These are phyloP conservation scores for Cladophialophora immunda DNA, from an alignment of 2,329 filamentous ascomycete species.

Conservation along the genomic window DNA sequence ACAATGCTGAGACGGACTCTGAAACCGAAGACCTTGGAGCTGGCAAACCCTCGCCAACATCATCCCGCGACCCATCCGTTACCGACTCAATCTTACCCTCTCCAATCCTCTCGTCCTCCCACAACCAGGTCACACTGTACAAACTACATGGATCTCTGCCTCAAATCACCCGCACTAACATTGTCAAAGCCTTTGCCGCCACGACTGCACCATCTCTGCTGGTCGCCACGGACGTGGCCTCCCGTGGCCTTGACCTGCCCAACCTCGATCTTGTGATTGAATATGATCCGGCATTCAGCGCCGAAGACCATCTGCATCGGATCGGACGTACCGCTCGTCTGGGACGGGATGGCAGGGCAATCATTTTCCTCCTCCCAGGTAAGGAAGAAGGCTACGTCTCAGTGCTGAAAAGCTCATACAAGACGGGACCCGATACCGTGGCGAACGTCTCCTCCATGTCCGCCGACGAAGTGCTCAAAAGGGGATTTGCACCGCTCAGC, in stretches of 20 bases:
- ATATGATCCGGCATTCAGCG: slow-evolving; percentile 93
- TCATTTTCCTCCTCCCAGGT: slow-evolving; percentile 89
- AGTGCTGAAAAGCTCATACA: slow-evolving; percentile 76
- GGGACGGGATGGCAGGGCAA: slow-evolving; percentile 83
- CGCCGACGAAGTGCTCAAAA: slow-evolving; percentile 72
- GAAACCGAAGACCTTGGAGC: slow-evolving; percentile 31
- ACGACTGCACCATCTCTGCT: slow-evolving; percentile 80
- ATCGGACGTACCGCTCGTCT: slow-evolving; percentile 95
- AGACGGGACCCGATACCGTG: slow-evolving; percentile 66
- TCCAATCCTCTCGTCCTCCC: slow-evolving; percentile 75
- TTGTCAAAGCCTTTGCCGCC: slow-evolving; percentile 79
- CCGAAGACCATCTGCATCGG: slow-evolving; percentile 92
- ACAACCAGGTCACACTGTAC: slow-evolving; percentile 81
- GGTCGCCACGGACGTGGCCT: slow-evolving; percentile 93
- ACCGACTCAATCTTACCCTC: slow-evolving; percentile 70
- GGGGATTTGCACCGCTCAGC: slow-evolving; percentile 65
- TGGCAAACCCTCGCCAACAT: slow-evolving; percentile 17
- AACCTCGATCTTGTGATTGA: slow-evolving; percentile 95
- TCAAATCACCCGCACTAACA: slow-evolving; percentile 86
- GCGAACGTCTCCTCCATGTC: slow-evolving; percentile 64
- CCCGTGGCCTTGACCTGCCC: slow-evolving; percentile 92
- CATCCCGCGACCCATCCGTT: slow-evolving; percentile 7
- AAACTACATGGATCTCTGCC: slow-evolving; percentile 91
- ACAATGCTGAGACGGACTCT: background rate
- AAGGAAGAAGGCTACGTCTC: slow-evolving; percentile 90